Base-by-base conservation (phyloP, 148 eudicot genomes). In the Talinum fruticosum region DNA sequence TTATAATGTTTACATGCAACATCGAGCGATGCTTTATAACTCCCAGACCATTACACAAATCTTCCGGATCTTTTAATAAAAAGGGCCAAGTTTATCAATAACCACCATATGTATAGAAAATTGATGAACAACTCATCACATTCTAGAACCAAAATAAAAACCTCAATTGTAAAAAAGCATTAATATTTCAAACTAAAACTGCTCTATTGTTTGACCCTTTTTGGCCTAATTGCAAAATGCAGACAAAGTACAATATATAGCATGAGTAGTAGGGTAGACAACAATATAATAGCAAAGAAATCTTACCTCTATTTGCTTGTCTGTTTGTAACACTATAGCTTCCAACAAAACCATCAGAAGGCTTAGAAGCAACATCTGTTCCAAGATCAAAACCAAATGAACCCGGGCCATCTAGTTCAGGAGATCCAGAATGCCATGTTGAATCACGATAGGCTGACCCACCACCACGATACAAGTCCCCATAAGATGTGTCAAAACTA, bases 301-400 rank as follows among this genome's bases (percentile, higher is more conserved):
- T 21, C 37, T 83, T 87, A 91, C 98, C 98, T 93, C 96, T 83
- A 84, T 77, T 87, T 68, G 90, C 62, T 79, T 93, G 93, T 83
- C 93, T 88, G 82, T 83, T 89, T 73, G 90, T 57, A 61, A 84
- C 83, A 78, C 82, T 83, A 84, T 90, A 90, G 81, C 83, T 78
- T 82, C 85, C 92, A 79, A 85, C 84, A 85, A 82, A 87, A 69
- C 79, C 94, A 79, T 93, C 92, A 57, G 94, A 78, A 84, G 85
- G 82, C 78, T 85, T 88, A 72, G 83, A 81, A 76, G 82, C 44
- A 36, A 80, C 84, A 82, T 93, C 91, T 83, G 79, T 78, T 18
- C 85, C 85, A 37, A 91, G 87, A 49, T 90, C 94, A 80, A 88
- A 90, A 71, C 91, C 90, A 83, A 88, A 88, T 66, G 96, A 81